A percentile compares a stretch with the other conserved stretches of the same genome.
phyloP scores from a whole-genome alignment of 2,329 filamentous ascomycete genomes.

The Endocalyx cinctus region DNA sequence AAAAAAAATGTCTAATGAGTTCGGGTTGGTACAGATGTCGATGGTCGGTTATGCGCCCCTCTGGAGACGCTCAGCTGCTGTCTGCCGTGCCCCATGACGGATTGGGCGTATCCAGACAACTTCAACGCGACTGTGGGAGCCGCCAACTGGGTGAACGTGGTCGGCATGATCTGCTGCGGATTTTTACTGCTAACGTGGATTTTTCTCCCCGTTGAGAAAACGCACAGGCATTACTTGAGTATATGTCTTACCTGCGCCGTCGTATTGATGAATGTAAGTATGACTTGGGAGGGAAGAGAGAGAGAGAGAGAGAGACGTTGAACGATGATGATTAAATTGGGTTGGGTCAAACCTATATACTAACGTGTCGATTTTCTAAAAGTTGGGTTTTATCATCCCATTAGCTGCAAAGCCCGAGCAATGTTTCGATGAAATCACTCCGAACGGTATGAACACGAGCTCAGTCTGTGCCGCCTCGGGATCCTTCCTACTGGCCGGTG shows the following conservation, averaged over 20 bases:
- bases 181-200: conserved; percentile 79
- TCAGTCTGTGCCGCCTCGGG: conserved; percentile 84
- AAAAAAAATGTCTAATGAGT: conserved; percentile 14
- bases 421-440: conserved; percentile 87
- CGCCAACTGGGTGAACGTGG: conserved; percentile 81
- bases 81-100: conserved; percentile 80
- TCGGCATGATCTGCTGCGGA: conserved; percentile 63
- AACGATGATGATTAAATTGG: no score
- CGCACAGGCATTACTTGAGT: conserved; percentile 87
- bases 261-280: conserved; percentile 71
- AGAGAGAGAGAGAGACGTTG: no score
- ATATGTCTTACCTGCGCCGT: conserved; percentile 77
- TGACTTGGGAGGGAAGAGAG: no score
- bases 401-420: conserved; percentile 72
- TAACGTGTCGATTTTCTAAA: conserved; percentile 2
- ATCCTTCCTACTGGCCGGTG: conserved; percentile 78
- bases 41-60: conserved; percentile 51
- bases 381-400: conserved; percentile 85
- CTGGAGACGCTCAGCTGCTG: conserved; percentile 63
- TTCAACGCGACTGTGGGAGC: conserved; percentile 57
- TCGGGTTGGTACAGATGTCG: conserved; percentile 41
- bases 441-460: conserved; percentile 82
- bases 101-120: conserved; percentile 65
- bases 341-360: no score
- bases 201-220: conserved; percentile 79